Evolutionary conservation across 2,329 filamentous ascomycete genomes (phyloP).

Genomic region (Zymoseptoria tritici): DNA sequence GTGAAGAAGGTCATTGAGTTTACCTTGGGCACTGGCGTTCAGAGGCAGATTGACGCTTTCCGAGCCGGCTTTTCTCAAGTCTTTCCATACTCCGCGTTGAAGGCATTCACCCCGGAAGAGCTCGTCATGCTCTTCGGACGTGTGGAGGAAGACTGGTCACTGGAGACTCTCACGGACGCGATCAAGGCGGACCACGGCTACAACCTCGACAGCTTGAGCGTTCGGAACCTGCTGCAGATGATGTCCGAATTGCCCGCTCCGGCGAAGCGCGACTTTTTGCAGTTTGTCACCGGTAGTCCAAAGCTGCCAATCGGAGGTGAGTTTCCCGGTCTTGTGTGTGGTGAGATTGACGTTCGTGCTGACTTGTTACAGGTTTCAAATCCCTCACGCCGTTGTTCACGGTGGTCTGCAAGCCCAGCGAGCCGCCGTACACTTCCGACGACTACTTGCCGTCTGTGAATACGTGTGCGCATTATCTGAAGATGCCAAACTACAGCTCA

Average conservation of each 20-base stretch:
- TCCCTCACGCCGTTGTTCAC: conserved; percentile 97
- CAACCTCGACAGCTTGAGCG: conserved; percentile 96
- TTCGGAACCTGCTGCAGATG: conserved; percentile 82
- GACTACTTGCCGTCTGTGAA: conserved; percentile 99
- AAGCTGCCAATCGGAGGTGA: conserved; percentile 96
- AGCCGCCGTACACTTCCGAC: conserved; percentile 85
- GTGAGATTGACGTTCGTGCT: neutral
- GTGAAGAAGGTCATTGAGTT: conserved; percentile 85
- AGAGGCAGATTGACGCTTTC: conserved; percentile 85
- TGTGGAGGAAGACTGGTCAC: conserved; percentile 91
- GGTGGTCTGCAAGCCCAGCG: conserved; percentile 97
- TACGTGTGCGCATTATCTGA: conserved; percentile 99
- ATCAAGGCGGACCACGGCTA: conserved; percentile 98
- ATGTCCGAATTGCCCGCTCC: conserved; percentile 78
- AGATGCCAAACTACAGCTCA: conserved; percentile 86
- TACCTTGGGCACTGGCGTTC: conserved; percentile 83
- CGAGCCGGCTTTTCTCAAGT: conserved; percentile 86
- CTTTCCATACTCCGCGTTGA: conserved; percentile 87
- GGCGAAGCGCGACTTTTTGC: conserved; percentile 85
- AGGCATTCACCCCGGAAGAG: conserved; percentile 90
- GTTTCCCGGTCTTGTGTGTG: conserved; percentile 28
- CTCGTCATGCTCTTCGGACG: conserved; percentile 90
- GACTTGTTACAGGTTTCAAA: conserved; percentile 67
- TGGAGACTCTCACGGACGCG: conserved; percentile 95
- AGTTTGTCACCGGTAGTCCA: conserved; percentile 95